phyloP scores from a whole-genome alignment of 2,329 filamentous ascomycete genomes.

The Phialophora expanda region DNA sequence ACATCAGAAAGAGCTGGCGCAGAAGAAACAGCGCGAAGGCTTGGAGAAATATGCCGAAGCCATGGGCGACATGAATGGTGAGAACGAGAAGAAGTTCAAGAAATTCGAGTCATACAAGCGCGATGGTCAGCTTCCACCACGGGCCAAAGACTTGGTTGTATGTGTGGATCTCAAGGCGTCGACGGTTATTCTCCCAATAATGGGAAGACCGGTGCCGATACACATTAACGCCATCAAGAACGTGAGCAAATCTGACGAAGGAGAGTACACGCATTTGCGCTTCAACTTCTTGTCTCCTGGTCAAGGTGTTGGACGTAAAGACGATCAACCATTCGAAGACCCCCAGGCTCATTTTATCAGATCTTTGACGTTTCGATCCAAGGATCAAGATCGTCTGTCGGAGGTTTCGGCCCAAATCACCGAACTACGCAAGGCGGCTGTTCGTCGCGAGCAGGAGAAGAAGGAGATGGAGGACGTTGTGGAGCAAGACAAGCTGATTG shows the following conservation, averaged over 20 bases:
- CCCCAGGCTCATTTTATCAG: constrained; percentile 93
- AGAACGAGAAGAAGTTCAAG: constrained; percentile 98
- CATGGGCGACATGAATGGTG: constrained; percentile 81
- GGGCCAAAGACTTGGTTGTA: constrained; percentile 83
- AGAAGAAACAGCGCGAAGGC: constrained; percentile 88
- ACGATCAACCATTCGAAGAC: constrained; percentile 97
- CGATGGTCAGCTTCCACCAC: constrained; percentile 86
- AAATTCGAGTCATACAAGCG: constrained; percentile 99
- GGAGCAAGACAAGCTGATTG: constrained; percentile 95
- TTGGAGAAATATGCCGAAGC: constrained; percentile 84
- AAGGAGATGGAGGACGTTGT: constrained; percentile 99
- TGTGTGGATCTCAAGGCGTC: constrained; percentile 88
- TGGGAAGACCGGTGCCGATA: constrained; percentile 96
- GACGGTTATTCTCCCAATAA: constrained; percentile 91
- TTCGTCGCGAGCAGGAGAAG: constrained; percentile 95
- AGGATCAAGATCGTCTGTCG: constrained; percentile 83
- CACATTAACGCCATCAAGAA: constrained; percentile 99
- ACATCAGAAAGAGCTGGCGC: constrained; percentile 87
- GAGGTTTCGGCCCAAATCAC: constrained; percentile 93
- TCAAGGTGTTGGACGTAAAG: constrained; percentile 94
- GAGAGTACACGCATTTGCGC: constrained; percentile 88
- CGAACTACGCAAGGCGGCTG: constrained; percentile 90
- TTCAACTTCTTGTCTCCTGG: constrained; percentile 98
- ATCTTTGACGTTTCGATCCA: constrained; percentile 92
- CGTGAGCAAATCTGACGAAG: constrained; percentile 95